Percentiles rank a stretch among this genome's conserved stretches.
Evolutionary conservation across 441 rosid species (phyloP).

Genomic region (Kokia cookei): DNA sequence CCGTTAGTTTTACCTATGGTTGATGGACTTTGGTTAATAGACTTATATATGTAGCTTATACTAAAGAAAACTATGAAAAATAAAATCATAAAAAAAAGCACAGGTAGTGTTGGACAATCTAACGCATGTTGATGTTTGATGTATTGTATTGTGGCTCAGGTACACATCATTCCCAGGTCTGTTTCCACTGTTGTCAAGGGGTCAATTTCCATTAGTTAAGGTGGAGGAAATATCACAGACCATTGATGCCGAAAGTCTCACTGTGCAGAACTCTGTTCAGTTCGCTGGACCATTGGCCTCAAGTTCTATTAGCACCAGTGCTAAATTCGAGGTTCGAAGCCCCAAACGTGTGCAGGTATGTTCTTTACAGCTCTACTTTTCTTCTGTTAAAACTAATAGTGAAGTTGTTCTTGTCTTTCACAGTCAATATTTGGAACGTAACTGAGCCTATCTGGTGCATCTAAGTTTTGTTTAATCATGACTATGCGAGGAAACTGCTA

Average conservation of each 20-base stretch:
- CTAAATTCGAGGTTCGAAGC: slow-evolving; percentile 87
- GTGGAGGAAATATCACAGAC: slow-evolving; percentile 95
- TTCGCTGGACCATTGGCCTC: slow-evolving; percentile 82
- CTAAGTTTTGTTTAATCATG: too few relatives aligned
- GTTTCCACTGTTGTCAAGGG: slow-evolving; percentile 78
- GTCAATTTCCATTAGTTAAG: slow-evolving; percentile 57
- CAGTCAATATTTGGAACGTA: too few relatives aligned
- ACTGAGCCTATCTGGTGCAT: too few relatives aligned
- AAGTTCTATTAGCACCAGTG: slow-evolving; percentile 75
- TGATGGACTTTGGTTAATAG: background rate
- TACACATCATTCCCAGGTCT: slow-evolving; percentile 82
- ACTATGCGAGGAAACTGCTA: too few relatives aligned
- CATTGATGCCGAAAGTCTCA: slow-evolving; percentile 73
- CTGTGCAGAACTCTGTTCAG: slow-evolving; percentile 72
- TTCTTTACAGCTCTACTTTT: background rate
- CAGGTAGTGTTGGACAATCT: background rate
- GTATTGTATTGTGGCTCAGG: slow-evolving; percentile 28
- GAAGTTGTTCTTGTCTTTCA: background rate
- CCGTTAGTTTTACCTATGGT: background rate
- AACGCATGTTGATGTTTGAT: background rate
- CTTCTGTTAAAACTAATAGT: background rate
- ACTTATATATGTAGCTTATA: too few relatives aligned
- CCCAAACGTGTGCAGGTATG: slow-evolving; percentile 92
- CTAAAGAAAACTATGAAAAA: background rate
- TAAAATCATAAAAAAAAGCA: background rate